A percentile compares a stretch with the other conserved stretches of the same genome.
These are phyloP conservation scores for Neofusicoccum kwambonambiense DNA, from an alignment of 2,329 filamentous ascomycete genomes.

Conservation along the genomic window DNA sequence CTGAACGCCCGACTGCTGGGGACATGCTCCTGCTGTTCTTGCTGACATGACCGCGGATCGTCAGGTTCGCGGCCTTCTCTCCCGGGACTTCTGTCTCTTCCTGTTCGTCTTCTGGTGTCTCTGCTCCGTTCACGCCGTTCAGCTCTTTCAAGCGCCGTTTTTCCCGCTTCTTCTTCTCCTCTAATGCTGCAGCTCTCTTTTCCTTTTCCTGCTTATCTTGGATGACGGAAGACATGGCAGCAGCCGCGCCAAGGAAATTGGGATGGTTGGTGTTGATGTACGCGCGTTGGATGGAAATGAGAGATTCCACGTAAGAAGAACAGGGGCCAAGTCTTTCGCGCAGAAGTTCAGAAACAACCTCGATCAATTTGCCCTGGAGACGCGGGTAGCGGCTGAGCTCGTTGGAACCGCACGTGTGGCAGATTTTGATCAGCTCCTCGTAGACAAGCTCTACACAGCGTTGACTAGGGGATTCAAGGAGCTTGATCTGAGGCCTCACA, in stretches of 20 bases:
- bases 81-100: slow-evolving; percentile 54
- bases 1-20: slow-evolving; percentile 63
- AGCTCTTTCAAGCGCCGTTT: slow-evolving; percentile 79
- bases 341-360: slow-evolving; percentile 93
- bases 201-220: slow-evolving; percentile 93
- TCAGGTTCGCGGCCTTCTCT: slow-evolving; percentile 53
- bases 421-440: slow-evolving; percentile 98
- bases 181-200: slow-evolving; percentile 64
- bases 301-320: slow-evolving; percentile 88
- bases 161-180: slow-evolving; percentile 84
- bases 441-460: slow-evolving; percentile 97
- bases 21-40: slow-evolving; percentile 77
- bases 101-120: slow-evolving; percentile 61
- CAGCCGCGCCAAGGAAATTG: slow-evolving; percentile 94
- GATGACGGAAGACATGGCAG: slow-evolving; percentile 96
- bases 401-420: slow-evolving; percentile 94
- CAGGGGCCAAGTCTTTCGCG: slow-evolving; percentile 88
- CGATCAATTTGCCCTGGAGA: slow-evolving; percentile 93
- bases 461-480: slow-evolving; percentile 91
- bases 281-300: slow-evolving; percentile 94
- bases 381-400: slow-evolving; percentile 90
- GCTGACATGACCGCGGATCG: slow-evolving; percentile 59
- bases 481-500: slow-evolving; percentile 97
- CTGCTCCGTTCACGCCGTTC: slow-evolving; percentile 70
- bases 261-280: slow-evolving; percentile 99